phyloP scores from a whole-genome alignment of 1,284 basidiomycete genomes.

The Ustanciosporium gigantosporum region DNA sequence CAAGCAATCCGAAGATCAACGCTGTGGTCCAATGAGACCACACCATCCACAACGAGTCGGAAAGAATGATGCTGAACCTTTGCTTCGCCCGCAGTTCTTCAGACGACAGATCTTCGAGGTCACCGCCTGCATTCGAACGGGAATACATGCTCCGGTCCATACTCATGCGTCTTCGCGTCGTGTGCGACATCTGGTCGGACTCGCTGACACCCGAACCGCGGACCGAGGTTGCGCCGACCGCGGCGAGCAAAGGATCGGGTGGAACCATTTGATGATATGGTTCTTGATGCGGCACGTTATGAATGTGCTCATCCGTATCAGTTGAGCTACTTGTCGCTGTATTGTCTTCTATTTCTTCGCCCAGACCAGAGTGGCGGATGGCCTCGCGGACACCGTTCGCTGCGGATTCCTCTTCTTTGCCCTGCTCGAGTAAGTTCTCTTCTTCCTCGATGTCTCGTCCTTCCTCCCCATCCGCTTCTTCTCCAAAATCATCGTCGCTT shows the following conservation, averaged over 20 bases:
- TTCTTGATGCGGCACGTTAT: constrained; percentile 3
- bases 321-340: constrained; percentile 26
- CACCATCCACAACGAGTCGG: constrained; percentile 39
- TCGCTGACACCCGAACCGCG: constrained; percentile 14
- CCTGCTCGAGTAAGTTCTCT: constrained; percentile 13
- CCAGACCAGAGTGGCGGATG: too few relatives aligned
- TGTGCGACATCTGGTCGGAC: constrained; percentile 20
- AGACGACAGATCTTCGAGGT: not conserved
- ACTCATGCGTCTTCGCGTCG: constrained; percentile 8
- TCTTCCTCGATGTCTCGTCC: constrained; percentile 31
- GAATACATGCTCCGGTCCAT: constrained; percentile 24
- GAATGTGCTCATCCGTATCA: constrained; percentile 4
- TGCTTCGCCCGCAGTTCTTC: constrained; percentile 1
- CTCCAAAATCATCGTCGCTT: constrained; percentile 30
- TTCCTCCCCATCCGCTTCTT: constrained; percentile 12
- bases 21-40: constrained; percentile 39
- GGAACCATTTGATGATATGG: constrained; percentile 19
- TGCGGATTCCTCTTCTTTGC: not conserved
- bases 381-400: not conserved
- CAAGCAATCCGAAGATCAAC: constrained; percentile 26
- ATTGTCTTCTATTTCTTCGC: constrained; percentile 1
- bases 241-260: constrained; percentile 34
- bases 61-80: constrained; percentile 19
- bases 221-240: constrained; percentile 20
- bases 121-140: constrained; percentile 11